These are phyloP conservation scores for Coriaria nepalensis DNA, from an alignment of 306 rosid species.

Conservation along the genomic window DNA sequence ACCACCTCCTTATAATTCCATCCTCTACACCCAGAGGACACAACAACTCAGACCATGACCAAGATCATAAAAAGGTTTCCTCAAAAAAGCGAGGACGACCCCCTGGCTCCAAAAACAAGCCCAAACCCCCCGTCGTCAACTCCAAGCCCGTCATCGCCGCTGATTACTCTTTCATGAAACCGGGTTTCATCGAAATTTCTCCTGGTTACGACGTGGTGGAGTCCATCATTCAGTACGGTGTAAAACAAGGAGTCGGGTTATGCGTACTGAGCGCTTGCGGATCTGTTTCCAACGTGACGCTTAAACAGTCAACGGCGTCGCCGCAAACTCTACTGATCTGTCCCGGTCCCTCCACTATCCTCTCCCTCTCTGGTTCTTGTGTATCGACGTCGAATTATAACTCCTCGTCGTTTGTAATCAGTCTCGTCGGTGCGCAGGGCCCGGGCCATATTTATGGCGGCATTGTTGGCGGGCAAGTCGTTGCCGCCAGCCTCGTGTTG, in stretches of 20 bases:
- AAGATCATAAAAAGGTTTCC: too few relatives aligned
- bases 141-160: conserved; percentile 5
- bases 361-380: conserved; percentile 25
- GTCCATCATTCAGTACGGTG: conserved; percentile 24
- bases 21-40: too few relatives aligned
- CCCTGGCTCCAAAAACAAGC: conserved; percentile 55
- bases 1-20: too few relatives aligned
- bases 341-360: conserved; percentile 23
- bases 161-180: conserved; percentile 9
- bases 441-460: conserved; percentile 51
- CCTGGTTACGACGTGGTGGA: conserved; percentile 35
- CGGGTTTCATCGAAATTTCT: conserved; percentile 30
- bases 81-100: conserved; percentile 47
- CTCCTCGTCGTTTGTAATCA: conserved; percentile 22
- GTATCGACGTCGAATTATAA: neutral
- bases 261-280: conserved; percentile 31
- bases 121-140: conserved; percentile 32
- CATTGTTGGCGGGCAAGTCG: conserved; percentile 29
- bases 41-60: too few relatives aligned
- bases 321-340: conserved; percentile 4
- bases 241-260: conserved; percentile 12
- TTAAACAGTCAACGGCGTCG: conserved; percentile 18
- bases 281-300: conserved; percentile 20
- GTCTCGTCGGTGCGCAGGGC: conserved; percentile 25
- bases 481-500: conserved; percentile 25